Base-by-base conservation (phyloP, 805 yeast genomes). In the Debaryomyces hansenii region DNA sequence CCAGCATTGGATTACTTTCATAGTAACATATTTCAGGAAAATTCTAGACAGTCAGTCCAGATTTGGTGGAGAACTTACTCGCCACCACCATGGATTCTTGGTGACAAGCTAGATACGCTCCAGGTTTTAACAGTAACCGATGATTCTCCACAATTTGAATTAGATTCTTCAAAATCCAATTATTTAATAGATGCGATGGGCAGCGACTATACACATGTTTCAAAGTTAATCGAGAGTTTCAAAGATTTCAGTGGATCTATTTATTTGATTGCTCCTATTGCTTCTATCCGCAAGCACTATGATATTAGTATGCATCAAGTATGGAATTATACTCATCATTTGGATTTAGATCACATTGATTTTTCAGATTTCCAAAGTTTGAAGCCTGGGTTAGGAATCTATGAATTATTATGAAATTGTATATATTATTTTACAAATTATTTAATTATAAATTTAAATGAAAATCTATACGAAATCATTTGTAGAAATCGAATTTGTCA, bases 401-500 rank as follows among this genome's bases (percentile, higher is more conserved):
- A 81, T 64, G 68, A 64, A 44, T 60, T 76, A 5, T 45, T 56
- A 35, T 55, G 46, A 53, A 41, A 16, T 64, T 34, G 18, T 10
- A 40, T 37, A 43, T 37, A 21, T 43, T 43, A 45, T 34, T 31
- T 18, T 44, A 29, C 28, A 29, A 21, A 21, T 7, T 15, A 36
- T 42, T 42, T 38, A 40, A n/a, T 3, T 20, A 35, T 34, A 45
- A 41, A 35, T 38, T 14, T 41, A 33, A 24, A 31, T 37, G 18
- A 8, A 34, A 35, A n/a, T 31, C 20, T 18, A 16, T 15, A 24
- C 36, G 27, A 42, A 16, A 43, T 49, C 54, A 94, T 77, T 90
- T 92, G 74, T 94, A 94, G 80, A 94, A 94, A 51, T 95, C 99
- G 69, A 92, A 94, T 74, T 94, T 94, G 66, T 94, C 99, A 55